A percentile compares a stretch with the other conserved stretches of the same genome.
phyloP scores from a whole-genome alignment of 352 stramenopile species.

The Pythium coloratum region DNA sequence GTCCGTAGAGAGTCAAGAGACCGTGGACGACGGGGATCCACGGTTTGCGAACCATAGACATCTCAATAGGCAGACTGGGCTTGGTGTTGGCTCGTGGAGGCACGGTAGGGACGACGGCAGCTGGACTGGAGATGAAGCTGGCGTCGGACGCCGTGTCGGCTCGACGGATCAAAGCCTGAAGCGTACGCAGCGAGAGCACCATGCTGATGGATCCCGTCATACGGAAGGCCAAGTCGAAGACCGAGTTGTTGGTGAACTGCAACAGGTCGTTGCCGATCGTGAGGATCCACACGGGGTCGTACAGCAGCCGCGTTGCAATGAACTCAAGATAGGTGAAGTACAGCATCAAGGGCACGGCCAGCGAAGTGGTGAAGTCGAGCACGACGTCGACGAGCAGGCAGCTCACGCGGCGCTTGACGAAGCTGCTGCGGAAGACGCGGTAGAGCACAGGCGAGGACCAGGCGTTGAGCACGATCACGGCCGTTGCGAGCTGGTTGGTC shows the following conservation, averaged over 20 bases:
- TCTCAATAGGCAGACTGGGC: background rate
- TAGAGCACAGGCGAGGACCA: constrained; percentile 16
- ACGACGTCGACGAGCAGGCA: constrained; percentile 17
- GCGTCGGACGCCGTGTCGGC: background rate
- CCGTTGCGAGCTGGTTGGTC: constrained; percentile 14
- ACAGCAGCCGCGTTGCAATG: background rate
- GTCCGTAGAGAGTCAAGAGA: background rate
- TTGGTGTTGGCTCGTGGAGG: background rate
- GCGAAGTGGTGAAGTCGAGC: constrained; percentile 10
- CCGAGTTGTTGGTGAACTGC: constrained; percentile 13
- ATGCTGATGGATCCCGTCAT: constrained; percentile 3
- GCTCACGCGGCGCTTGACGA: constrained; percentile 3
- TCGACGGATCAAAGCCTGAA: constrained; percentile 4
- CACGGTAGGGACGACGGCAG: background rate
- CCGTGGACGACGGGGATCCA: background rate
- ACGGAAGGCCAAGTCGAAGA: constrained; percentile 14
- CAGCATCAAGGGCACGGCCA: constrained; percentile 12
- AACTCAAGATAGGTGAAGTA: constrained; percentile 4
- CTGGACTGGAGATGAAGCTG: background rate
- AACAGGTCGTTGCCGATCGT: constrained; percentile 11
- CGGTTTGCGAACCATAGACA: background rate
- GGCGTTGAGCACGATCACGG: constrained; percentile 19
- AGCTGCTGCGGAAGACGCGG: constrained; percentile 4
- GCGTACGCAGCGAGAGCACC: constrained; percentile 11
- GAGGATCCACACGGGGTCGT: constrained; percentile 8